Evolutionary conservation across 495 filamentous ascomycete genomes (phyloP), one percentile per base, ranked within the genome.

Genomic region (Melanomma pulvis-pyrius): DNA sequence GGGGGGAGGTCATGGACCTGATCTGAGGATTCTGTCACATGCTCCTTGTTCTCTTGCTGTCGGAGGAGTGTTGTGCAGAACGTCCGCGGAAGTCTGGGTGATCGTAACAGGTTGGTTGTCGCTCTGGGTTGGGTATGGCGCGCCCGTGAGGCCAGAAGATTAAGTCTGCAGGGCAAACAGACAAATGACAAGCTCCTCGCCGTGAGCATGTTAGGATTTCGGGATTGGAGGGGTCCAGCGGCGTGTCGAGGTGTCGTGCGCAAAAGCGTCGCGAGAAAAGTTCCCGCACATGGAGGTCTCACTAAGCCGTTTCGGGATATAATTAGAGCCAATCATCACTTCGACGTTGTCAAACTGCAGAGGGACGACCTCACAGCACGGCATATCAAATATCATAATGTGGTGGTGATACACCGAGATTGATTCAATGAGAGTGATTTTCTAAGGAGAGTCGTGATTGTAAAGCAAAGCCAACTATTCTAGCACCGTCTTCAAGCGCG

Each of bases 81-180:
- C 2, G 46, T 2, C 30, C 17, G 21, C 17, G 47, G 28, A 52
- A 9, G 4, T 28, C 22, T 7, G 3, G 25, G 12, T 17, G 62
- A 28, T 28, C 17, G 54, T 21, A 26, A 29, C 22, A 29, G 41
- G 12, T 52, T 39, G 6, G 53, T 12, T 4, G 9, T 50, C 11
- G 13, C n/a, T 15, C 21, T 19, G 22, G 32, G 41, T 11, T 56
- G 50, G 24, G 36, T 49, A 44, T 53, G 44, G 54, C 59, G 60
- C 47, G 24, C 54, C 7, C 29, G 52, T 3, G 68, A 32, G 22
- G 63, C 54, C 36, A 65, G 36, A 60, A 71, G 50, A 17, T 29
- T 65, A 29, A 65, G 49, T 62, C 69, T 68, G 55, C 69, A 71
- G 56, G 69, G 47, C 32, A 65, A 25, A 59, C 69, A 71, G 50